Base-by-base conservation (phyloP, 495 filamentous ascomycete species). In the Daldinia loculata region DNA sequence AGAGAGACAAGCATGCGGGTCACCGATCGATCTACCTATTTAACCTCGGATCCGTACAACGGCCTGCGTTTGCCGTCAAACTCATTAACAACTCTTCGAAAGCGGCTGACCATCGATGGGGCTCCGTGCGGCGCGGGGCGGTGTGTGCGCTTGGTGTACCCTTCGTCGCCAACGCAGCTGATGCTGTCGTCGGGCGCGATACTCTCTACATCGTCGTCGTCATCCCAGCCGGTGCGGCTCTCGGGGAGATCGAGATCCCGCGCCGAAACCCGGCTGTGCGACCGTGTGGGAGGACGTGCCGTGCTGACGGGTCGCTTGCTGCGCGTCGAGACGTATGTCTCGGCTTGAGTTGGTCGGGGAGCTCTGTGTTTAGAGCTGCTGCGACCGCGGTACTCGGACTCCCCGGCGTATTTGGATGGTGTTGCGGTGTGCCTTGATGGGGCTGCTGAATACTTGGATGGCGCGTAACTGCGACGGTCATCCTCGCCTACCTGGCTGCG, bases 161-260 rank as follows among this genome's bases (percentile, higher is more conserved):
- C 76, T 63, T 72, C 82, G 17, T 81, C 85, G 30, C 80, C 81
- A 3, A 85, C 83, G 74, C 85, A 84, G 70, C 85, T 87, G 53
- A 88, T 80, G 72, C 84, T 88, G 73, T 89, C 87, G 66, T 83
- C 83, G 1, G 87, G 86, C 15, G 76, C 81, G 32, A 88, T 67
- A 45, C 74, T 78, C 8, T 56, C 72, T 29, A 43, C 67, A 6
- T 70, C 61, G 12, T 71, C 75, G 14, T 57, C 51, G 2, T 71
- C 75, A 7, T 61, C 66, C 58, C 61, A 71, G 36, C 67, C 60
- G 17, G 61, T 66, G 29, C 80, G 58, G 45, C 63, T 71, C 24
- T 53, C 55, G 75, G 69, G 39, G 0, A 63, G 45, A 17, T 51
- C 27, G 15, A 57, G 3, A 50, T 74, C 60, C 17, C 75, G 66